These are phyloP conservation scores for Elaeis oleifera DNA, from an alignment of 202 grass and related monocot genomes.

Conservation along the genomic window DNA sequence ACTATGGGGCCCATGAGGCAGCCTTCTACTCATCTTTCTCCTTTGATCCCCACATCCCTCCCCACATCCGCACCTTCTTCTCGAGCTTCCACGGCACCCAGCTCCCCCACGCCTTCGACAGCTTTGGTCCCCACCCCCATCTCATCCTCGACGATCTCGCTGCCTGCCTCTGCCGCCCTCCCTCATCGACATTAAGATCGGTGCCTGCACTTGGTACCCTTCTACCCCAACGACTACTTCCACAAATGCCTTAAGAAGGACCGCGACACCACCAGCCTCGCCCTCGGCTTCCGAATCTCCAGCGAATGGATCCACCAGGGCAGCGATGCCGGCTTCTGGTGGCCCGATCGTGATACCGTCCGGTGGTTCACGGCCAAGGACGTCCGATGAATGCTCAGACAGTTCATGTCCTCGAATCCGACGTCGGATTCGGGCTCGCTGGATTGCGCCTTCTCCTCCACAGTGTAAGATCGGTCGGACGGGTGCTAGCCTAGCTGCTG, in stretches of 20 bases:
- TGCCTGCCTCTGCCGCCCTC: too few relatives aligned
- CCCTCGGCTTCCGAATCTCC: slow-evolving; percentile 63
- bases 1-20: slow-evolving; percentile 44
- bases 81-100: slow-evolving; percentile 54
- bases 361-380: slow-evolving; percentile 36
- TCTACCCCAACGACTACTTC: slow-evolving; percentile 41
- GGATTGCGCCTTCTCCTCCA: slow-evolving; percentile 45
- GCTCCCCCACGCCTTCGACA: slow-evolving; percentile 29
- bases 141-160: slow-evolving; percentile 66
- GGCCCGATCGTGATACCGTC: slow-evolving; percentile 29
- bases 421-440: slow-evolving; percentile 15
- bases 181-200: slow-evolving; percentile 84
- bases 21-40: slow-evolving; percentile 60
- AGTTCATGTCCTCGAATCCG: slow-evolving; percentile 37
- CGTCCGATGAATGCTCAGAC: slow-evolving; percentile 43
- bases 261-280: slow-evolving; percentile 37
- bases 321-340: slow-evolving; percentile 30
- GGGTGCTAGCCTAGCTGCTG: slow-evolving; percentile 61
- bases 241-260: slow-evolving; percentile 69
- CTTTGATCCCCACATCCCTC: slow-evolving; percentile 27
- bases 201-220: slow-evolving; percentile 54
- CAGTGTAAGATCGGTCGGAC: slow-evolving; percentile 48
- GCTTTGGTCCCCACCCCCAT: slow-evolving; percentile 28
- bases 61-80: slow-evolving; percentile 45
- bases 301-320: slow-evolving; percentile 29